Base-by-base conservation (phyloP, 2,329 filamentous ascomycete species). In the Penicillium freii region DNA sequence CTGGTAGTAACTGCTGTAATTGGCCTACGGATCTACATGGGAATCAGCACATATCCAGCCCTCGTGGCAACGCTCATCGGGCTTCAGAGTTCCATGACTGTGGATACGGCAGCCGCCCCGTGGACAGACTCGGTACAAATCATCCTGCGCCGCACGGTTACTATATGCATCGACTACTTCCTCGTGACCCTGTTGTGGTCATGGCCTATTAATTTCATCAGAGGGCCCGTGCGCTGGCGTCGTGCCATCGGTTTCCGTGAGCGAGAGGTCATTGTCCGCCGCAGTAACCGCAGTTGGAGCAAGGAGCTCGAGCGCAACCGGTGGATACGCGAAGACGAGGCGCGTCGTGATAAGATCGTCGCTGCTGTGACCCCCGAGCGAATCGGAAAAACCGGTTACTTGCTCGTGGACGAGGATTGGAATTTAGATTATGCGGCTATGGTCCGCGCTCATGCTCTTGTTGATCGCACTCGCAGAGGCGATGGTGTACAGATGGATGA, bases 341-440 rank as follows among this genome's bases (percentile, higher is more conserved):
- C 76, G 58, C 82, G 80, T 34, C 82, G 82, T 60, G 75, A 77
- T n/a, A 74, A 73, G 64, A 81, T 96, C 45, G 74, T 86, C 60
- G 82, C 84, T 2, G 92, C 91, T 2, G 88, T 92, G 4, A 82
- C 87, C 17, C 83, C 86, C 23, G 76, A 84, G 66, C 80, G 87
- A 51, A 79, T 93, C 66, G 79, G 82, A 65, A 96, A 95, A 82
- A 96, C 92, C 31, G 92, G 91, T 21, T 96, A 95, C 71, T 76
- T 95, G 62, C 87, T 94, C 64, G 89, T 96, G 81, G 90, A 92
- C 71, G 84, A 82, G 60, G 84, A 91, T 60, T 97, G 91, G 88
- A 90, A 96, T 73, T 78, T 97, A 59, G 92, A 96, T 72, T 97
- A 92, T 82, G 81, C 81, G 46, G 82, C 83, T 21, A 97, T 97